Base-by-base conservation (phyloP, 768 basidiomycete species). In the Lactarius sp. region DNA sequence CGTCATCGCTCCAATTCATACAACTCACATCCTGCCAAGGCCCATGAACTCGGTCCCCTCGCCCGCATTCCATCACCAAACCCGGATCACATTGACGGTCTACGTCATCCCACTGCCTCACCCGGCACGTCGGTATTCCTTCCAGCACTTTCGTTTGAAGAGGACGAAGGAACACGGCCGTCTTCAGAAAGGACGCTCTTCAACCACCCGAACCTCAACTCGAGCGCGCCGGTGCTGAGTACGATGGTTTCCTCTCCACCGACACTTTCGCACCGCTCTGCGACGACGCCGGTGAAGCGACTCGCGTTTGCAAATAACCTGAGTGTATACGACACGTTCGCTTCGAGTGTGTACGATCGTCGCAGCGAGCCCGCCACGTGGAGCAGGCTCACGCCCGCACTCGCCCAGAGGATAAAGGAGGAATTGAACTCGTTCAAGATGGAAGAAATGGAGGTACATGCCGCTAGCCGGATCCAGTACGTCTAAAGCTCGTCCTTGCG, bases 371-470 rank as follows among this genome's bases (percentile, higher is more conserved):
- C 93, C 22, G 95, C 94, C 52, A 98, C 96, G 33, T 98, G 94
- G 87, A 98, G 95, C 76, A 83, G 92, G 46, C 77, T 99, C 70
- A 99, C 97, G 57, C 97, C 96, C 50, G 86, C 89, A 62, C 79
- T 98, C 70, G 96, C 96, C 46, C 93, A 98, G 79, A 83, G 88
- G 70, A 98, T 99, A 75, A 99, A 99, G 81, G 94, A 96, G 77
- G 93, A 96, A 77, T 80, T 99, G 57, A 99, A 99, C 76, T 93
- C 92, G 60, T 98, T 92, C 77, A 98, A 98, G 81, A 92, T 98
- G 90, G 94, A 96, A 76, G 94, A 98, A 78, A 98, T 99, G 96
- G 93, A 95, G 74, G 94, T 99, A 66, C 96, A 98, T 76, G 90
- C 91, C 69, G 80, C 89, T 55, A 95, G 92, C 76, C 86, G 92